These are phyloP conservation scores for Populus hybrid DNA, from an alignment of 441 rosid species.

Conservation along the genomic window DNA sequence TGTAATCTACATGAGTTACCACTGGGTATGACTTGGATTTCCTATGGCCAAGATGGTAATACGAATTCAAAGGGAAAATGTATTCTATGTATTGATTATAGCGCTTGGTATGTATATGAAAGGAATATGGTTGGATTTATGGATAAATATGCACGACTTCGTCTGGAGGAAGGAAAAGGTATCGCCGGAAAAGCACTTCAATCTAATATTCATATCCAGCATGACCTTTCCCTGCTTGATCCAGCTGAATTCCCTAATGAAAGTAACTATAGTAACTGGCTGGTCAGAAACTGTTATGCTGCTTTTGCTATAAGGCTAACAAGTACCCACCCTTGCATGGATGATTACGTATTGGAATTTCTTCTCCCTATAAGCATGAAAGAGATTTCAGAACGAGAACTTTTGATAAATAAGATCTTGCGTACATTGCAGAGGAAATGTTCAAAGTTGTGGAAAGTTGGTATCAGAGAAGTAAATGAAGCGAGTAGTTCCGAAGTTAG, in stretches of 20 bases:
- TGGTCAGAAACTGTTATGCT: accelerated
- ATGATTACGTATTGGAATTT: background rate
- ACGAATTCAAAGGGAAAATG: background rate
- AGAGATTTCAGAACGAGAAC: background rate
- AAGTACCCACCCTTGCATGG: background rate
- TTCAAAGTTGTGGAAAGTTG: accelerated
- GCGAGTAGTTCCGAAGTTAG: background rate
- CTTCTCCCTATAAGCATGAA: accelerated
- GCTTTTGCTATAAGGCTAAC: background rate
- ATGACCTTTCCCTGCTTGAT: background rate
- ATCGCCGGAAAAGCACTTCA: background rate
- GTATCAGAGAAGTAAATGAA: accelerated
- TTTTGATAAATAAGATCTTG: background rate
- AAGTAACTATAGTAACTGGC: too few species aligned
- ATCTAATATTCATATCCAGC: background rate
- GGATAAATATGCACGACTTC: too few species aligned
- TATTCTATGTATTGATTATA: background rate
- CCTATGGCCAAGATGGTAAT: too few species aligned
- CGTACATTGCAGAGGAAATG: background rate
- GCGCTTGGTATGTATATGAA: too few species aligned
- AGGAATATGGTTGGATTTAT: accelerated
- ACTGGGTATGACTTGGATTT: too few species aligned
- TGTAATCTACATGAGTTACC: background rate
- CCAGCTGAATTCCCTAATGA: background rate
- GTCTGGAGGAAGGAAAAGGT: background rate